Percentiles rank a stretch among this genome's conserved stretches.
Conservation (phyloP, 2,329 filamentous ascomycete species). For the Cercospora sp. region DNA sequence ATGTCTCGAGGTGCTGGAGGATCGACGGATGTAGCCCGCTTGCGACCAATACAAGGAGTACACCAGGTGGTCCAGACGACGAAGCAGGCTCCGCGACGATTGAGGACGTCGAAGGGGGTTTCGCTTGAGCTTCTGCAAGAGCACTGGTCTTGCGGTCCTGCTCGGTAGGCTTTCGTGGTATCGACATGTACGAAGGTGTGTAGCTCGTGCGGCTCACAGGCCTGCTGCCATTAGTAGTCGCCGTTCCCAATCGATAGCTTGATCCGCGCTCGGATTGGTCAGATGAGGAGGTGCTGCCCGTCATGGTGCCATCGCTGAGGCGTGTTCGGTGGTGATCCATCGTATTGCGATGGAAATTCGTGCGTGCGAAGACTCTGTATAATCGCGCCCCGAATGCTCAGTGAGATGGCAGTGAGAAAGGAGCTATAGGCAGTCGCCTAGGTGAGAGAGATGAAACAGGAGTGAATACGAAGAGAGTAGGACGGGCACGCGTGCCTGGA, state of each 20-base stretch:
- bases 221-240: slow-evolving; percentile 10
- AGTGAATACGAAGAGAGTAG: slow-evolving; percentile 1
- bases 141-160: slow-evolving; percentile 6
- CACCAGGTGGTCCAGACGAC: slow-evolving; percentile 14
- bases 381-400: not conserved
- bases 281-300: slow-evolving; percentile 9
- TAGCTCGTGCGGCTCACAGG: slow-evolving; percentile 14
- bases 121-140: not conserved
- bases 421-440: not conserved
- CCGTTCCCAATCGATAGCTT: slow-evolving; percentile 13
- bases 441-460: not conserved
- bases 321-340: slow-evolving; percentile 7
- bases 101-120: slow-evolving; percentile 1
- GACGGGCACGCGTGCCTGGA: slow-evolving; percentile 2
- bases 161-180: slow-evolving; percentile 11
- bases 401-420: not conserved
- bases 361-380: not conserved
- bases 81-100: not conserved
- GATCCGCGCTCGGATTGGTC: slow-evolving; percentile 8
- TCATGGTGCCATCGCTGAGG: slow-evolving; percentile 5
- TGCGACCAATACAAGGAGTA: slow-evolving; percentile 22
- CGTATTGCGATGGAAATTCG: not conserved
- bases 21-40: slow-evolving; percentile 15
- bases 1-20: slow-evolving; percentile 25
- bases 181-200: slow-evolving; percentile 17